Evolutionary conservation across 148 eudicot species (phyloP).

Genomic region (Heliosperma pusillum): DNA sequence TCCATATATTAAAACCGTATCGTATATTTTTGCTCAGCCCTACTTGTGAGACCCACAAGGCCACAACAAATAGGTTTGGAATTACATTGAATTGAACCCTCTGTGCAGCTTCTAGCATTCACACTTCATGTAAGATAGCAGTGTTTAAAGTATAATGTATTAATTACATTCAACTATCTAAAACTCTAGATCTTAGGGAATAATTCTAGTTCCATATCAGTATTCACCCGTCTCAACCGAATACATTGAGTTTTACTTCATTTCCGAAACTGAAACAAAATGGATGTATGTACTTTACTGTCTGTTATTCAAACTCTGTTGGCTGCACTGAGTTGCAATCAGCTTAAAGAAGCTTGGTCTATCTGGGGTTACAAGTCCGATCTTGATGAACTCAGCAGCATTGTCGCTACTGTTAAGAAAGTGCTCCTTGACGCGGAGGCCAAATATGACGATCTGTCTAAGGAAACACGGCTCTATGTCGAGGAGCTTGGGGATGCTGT

Average conservation of each 20-base stretch:
- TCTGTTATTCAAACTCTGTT: not conserved
- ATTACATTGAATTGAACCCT: too few species aligned
- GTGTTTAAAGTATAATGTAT: too few species aligned
- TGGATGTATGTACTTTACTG: not conserved
- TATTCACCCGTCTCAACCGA: too few species aligned
- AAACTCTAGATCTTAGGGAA: too few species aligned
- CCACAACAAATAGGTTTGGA: too few species aligned
- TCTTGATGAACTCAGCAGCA: not conserved
- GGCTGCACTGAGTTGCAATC: not conserved
- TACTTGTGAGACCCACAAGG: too few species aligned
- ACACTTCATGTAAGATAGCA: too few species aligned
- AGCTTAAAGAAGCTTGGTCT: not conserved
- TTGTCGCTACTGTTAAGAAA: not conserved
- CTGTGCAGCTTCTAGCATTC: too few species aligned
- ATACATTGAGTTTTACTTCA: not conserved
- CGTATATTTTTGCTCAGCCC: too few species aligned
- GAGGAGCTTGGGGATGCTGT: not conserved
- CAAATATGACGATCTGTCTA: not conserved
- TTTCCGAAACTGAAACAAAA: not conserved
- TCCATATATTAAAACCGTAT: too few species aligned
- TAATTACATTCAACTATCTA: too few species aligned
- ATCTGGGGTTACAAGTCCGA: not conserved
- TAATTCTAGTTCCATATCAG: too few species aligned
- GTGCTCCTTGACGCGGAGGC: not conserved
- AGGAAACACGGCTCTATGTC: not conserved